Evolutionary conservation across 108 stramenopile genomes (phyloP).

Genomic region (Fragilaria crotonensis): DNA sequence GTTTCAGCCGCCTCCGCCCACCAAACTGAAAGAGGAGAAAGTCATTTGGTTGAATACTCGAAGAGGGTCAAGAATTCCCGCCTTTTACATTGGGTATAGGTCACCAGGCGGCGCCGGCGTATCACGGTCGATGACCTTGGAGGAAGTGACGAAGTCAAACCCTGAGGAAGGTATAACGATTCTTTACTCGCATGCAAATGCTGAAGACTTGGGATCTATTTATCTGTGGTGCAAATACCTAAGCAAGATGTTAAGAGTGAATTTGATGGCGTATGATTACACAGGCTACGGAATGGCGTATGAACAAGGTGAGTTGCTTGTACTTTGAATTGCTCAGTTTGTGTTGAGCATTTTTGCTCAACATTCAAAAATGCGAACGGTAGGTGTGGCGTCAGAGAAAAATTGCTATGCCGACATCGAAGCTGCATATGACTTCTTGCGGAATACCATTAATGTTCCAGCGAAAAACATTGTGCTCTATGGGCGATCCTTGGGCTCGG

Average conservation of each 20-base stretch:
- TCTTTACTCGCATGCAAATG: slow-evolving; percentile 90
- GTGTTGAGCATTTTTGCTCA: background rate
- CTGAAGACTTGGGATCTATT: slow-evolving; percentile 90
- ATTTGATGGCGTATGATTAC: slow-evolving; percentile 98
- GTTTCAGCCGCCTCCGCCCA: slow-evolving; percentile 85
- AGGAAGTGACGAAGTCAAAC: slow-evolving; percentile 28
- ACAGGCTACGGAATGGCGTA: slow-evolving; percentile 90
- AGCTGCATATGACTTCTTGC: slow-evolving; percentile 87
- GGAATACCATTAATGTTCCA: slow-evolving; percentile 61
- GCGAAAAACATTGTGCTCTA: slow-evolving; percentile 87
- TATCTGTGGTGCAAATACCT: slow-evolving; percentile 90
- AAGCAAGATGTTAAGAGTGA: slow-evolving; percentile 86
- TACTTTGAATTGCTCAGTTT: background rate
- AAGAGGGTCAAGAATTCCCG: slow-evolving; percentile 66
- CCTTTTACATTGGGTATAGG: slow-evolving; percentile 73
- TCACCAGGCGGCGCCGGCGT: slow-evolving; percentile 31
- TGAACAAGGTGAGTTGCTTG: slow-evolving; percentile 54
- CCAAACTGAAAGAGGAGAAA: slow-evolving; percentile 86
- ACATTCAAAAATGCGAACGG: too few species aligned
- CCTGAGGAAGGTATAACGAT: slow-evolving; percentile 62
- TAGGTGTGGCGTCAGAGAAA: slow-evolving; percentile 78
- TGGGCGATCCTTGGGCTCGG: slow-evolving; percentile 89
- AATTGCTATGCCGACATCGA: slow-evolving; percentile 92
- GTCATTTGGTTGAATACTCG: slow-evolving; percentile 82
- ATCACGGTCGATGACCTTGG: slow-evolving; percentile 27